A percentile compares a stretch with the other conserved stretches of the same genome.
Conservation (phyloP, 2,329 filamentous ascomycete species). For the Xylariaceae sp. region DNA sequence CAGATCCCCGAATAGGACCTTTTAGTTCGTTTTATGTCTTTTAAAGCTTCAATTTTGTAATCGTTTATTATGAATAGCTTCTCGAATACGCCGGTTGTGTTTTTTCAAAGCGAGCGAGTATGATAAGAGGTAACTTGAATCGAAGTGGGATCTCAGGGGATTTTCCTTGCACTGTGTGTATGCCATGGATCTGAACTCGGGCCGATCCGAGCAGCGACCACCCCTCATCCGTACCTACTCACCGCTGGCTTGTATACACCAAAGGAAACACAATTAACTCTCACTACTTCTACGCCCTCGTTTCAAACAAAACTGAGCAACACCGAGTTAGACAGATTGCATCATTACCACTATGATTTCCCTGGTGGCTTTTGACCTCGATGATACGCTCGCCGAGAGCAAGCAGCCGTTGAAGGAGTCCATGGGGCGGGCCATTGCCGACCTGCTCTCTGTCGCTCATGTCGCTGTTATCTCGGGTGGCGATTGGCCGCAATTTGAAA, state of each 20-base stretch:
- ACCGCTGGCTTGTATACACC: background rate
- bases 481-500: conserved; percentile 40
- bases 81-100: too few relatives aligned
- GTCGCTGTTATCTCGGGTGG: conserved; percentile 39
- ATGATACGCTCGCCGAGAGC: conserved; percentile 35
- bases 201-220: too few relatives aligned
- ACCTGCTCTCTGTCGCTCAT: conserved; percentile 36
- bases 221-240: too few relatives aligned
- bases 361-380: conserved; percentile 36
- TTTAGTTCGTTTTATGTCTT: too few relatives aligned
- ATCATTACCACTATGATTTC: conserved; percentile 26
- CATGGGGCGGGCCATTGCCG: conserved; percentile 32
- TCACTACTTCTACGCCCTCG: background rate
- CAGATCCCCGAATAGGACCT: too few relatives aligned
- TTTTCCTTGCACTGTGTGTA: too few relatives aligned
- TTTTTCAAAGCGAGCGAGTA: too few relatives aligned
- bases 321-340: background rate
- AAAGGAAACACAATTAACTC: background rate
- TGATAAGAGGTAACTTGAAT: too few relatives aligned
- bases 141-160: too few relatives aligned
- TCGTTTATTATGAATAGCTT: too few relatives aligned
- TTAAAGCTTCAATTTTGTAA: too few relatives aligned
- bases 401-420: conserved; percentile 33
- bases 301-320: background rate
- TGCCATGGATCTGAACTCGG: too few relatives aligned